Evolutionary conservation across 1,139 yeast species (phyloP).

Genomic region (Geotrichum europaeum): DNA sequence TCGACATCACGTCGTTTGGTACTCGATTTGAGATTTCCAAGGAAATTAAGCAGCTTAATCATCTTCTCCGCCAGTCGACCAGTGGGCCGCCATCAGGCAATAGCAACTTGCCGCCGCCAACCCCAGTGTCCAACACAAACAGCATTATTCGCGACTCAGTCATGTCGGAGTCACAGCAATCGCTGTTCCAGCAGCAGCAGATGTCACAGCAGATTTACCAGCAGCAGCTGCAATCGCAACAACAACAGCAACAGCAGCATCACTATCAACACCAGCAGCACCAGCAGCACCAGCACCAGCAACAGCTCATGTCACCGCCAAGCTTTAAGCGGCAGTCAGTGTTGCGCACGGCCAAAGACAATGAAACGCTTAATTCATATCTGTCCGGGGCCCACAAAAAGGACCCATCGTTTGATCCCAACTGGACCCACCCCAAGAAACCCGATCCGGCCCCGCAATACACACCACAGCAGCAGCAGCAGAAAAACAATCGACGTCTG

Average conservation of each 20-base stretch:
- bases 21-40: constrained; percentile 87
- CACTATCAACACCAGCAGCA: neutral
- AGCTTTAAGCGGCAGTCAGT: constrained; percentile 14
- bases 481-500: neutral
- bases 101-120: constrained; percentile 6
- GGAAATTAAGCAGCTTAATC: constrained; percentile 60
- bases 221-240: neutral
- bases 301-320: constrained; percentile 9
- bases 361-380: constrained; percentile 1
- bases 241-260: neutral
- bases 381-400: constrained; percentile 12
- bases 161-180: neutral
- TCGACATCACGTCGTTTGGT: constrained; percentile 89
- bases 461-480: constrained; percentile 2
- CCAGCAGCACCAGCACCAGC: neutral
- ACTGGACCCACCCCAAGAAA: constrained; percentile 20
- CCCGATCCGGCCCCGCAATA: constrained; percentile 1
- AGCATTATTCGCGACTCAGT: constrained; percentile 4
- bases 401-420: constrained; percentile 25
- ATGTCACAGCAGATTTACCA: neutral
- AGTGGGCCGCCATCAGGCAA: neutral
- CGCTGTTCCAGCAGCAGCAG: neutral
- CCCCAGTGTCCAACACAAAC: constrained; percentile 5
- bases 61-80: neutral
- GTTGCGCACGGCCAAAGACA: constrained; percentile 14